Evolutionary conservation across 176 grass and related monocot species (phyloP).

Genomic region (Carex scoparia): DNA sequence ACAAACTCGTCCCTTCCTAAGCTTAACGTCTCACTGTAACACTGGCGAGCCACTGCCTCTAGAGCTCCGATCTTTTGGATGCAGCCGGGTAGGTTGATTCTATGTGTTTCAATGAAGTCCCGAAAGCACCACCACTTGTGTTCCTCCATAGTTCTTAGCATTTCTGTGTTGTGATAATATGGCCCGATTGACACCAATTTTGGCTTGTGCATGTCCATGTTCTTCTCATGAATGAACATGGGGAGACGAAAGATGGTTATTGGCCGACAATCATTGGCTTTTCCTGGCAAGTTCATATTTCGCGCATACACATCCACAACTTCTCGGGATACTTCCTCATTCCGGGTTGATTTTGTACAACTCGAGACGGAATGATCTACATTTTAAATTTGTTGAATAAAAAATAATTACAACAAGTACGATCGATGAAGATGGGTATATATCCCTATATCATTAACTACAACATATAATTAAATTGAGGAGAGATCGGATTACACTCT

Average conservation of each 20-base stretch:
- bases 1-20: slow-evolving; percentile 11
- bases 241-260: slow-evolving; percentile 20
- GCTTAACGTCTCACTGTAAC: not conserved
- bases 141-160: slow-evolving; percentile 9
- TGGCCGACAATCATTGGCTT: slow-evolving; percentile 7
- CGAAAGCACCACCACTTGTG: slow-evolving; percentile 19
- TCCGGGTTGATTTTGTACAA: not conserved
- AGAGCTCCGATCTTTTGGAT: not conserved
- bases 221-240: not conserved
- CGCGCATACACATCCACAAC: not conserved
- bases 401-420: not conserved
- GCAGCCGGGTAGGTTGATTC: not conserved
- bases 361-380: not conserved
- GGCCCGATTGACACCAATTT: slow-evolving; percentile 35
- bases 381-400: not conserved
- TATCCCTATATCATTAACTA: not conserved
- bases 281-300: not conserved
- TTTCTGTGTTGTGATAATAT: slow-evolving; percentile 5
- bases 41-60: slow-evolving; percentile 14
- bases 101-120: slow-evolving; percentile 4
- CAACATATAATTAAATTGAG: too few species aligned
- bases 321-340: not conserved
- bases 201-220: not conserved
- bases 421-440: not conserved
- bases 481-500: too few species aligned